Evolutionary conservation across 495 filamentous ascomycete genomes (phyloP), one percentile per base, ranked within the genome.

Genomic region (Xylaria sp.): DNA sequence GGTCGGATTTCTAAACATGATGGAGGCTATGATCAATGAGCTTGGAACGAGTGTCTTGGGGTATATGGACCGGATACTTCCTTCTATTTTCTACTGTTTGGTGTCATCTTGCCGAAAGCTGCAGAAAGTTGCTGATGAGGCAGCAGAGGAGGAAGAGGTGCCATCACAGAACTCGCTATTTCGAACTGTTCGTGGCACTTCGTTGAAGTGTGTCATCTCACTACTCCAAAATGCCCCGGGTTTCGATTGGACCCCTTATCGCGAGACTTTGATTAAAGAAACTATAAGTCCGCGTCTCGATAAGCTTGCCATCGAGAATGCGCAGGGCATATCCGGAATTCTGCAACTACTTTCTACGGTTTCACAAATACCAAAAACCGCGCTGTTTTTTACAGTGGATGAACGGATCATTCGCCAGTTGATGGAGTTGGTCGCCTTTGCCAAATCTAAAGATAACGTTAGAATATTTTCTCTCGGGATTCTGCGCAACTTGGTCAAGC

Each of bases 1-100:
- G 75, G 83, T 94, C 65, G 96, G 96, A 79, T 83, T 97, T 72
- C 78, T 97, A 52, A 94, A 94, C 76, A 95, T 98, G 93, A 84
- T 96, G 53, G 90, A 94, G 64, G 90, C 93, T n/a, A 87, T 98
- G 76, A 89, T 97, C 71, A 90, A 90, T 31, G 92, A 94, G 40
- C 86, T 98, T 31, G 93, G 93, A 53, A 88, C 83, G 19, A 89
- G 87, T 26, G 86, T 97, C 67, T 69, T 80, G 6, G 83, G 88
- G 1, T 93, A 90, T 71, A 83, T 90, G 35, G 79, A 85, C 44
- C 82, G 85, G 14, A 79, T 98, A 8, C 83, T 93, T 75, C 88
- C 94, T 74, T 88, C 93, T 3, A 83, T 97, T 8, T 78, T 98
- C 3, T 94, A 93, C 75, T 97, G 93, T 74, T 82, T 95, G 29